Evolutionary conservation across 2,329 filamentous ascomycete genomes (phyloP), one percentile per base, ranked within the genome.

Genomic region (Celoporthe dispersa): DNA sequence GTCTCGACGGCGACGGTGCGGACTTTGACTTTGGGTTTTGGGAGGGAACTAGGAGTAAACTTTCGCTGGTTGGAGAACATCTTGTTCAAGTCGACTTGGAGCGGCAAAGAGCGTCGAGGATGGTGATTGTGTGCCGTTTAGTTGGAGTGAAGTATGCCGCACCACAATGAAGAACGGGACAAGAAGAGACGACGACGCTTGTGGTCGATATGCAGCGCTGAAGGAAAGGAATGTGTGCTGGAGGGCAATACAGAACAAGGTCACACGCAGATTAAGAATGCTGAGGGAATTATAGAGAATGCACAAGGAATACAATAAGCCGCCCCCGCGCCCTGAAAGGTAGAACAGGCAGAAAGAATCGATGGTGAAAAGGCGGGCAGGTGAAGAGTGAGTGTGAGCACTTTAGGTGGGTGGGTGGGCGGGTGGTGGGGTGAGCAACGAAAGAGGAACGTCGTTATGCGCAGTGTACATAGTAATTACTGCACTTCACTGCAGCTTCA

Each of bases 41-140:
- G 69, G 28, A 71, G 63, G 22, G 69, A 55, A 31, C 69, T 71
- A 9, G 69, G 67, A 19, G 59, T 66, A 14, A 71, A 71, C 57
- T 63, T 62, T 37, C 67, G 69, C 63, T 71, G 69, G 14, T 71
- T 71, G 44, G 67, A 69, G 59, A 71, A 71, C 69, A 71, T 71
- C 25, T 44, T 63, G 60, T 8, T n/a, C 19, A 7, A 14, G 60
- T n/a, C 31, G 57, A n/a, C 6, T 44, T 44, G 35, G 8, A 41
- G n/a, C 3, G 35, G n/a, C 19, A 4, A 37, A n/a, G 12, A 28
- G 14, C 2, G 57, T 39, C 12, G 35, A 37, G 19, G 37, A 25
- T 19, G 4, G 60, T 37, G 60, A 25, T 44, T 25, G 60, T n/a
- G 9, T 41, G 35, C n/a, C 11, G 12, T n/a, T n/a, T n/a, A 16